Evolutionary conservation across 768 basidiomycete species (phyloP).

Genomic region (Mycena alexandri): DNA sequence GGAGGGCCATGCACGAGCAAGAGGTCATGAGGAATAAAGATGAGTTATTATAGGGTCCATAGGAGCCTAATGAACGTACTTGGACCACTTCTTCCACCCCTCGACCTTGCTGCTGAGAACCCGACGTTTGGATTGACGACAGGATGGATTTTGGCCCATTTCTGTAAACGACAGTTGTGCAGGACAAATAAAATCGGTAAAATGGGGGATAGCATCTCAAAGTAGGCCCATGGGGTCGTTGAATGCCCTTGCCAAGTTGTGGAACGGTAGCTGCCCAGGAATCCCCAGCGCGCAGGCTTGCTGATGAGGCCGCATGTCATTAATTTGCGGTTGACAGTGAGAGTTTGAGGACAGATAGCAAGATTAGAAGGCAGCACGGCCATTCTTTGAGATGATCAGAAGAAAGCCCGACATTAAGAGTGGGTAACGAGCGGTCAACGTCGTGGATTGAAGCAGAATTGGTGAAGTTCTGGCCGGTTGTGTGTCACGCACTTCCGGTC

Average conservation of each 20-base stretch:
- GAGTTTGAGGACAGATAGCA: background rate
- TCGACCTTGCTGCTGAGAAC: background rate
- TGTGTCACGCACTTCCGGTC: too few relatives aligned
- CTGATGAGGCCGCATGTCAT: background rate
- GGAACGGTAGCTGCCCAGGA: background rate
- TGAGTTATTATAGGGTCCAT: background rate
- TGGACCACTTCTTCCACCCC: background rate
- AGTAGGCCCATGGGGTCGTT: background rate
- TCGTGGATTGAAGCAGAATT: too few relatives aligned
- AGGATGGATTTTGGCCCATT: background rate
- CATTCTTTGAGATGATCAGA: too few relatives aligned
- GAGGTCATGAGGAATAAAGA: background rate
- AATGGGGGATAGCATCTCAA: background rate
- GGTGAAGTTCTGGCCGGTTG: too few relatives aligned
- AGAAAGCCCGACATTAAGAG: too few relatives aligned
- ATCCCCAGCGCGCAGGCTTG: too few relatives aligned
- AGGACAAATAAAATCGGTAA: slow-evolving; percentile 11
- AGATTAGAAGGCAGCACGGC: background rate
- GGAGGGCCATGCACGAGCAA: background rate
- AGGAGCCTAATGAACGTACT: slow-evolving; percentile 6
- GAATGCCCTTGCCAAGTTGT: background rate
- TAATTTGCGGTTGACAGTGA: slow-evolving; percentile 14
- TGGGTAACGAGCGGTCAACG: too few relatives aligned
- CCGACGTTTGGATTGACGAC: background rate
- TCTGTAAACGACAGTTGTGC: background rate